Conservation (phyloP, 2,329 filamentous ascomycete species). For the Alternaria longipes region DNA sequence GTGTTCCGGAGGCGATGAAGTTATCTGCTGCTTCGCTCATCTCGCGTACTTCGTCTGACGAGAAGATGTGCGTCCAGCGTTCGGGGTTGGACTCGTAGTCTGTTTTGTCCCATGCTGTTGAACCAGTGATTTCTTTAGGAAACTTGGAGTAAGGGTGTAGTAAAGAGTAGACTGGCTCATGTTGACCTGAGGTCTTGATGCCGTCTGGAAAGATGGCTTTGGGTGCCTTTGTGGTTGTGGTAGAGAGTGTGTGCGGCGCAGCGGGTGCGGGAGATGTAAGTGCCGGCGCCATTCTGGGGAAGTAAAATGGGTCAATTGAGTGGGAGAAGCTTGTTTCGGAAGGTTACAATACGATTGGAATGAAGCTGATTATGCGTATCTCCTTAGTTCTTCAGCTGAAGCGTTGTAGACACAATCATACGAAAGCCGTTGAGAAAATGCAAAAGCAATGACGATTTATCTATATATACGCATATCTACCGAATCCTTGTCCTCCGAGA, state of each 20-base stretch:
- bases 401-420: background rate
- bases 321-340: background rate
- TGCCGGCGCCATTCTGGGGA: constrained; percentile 51
- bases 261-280: constrained; percentile 50
- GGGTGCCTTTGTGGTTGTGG: constrained; percentile 48
- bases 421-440: background rate
- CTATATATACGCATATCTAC: background rate
- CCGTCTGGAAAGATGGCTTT: constrained; percentile 69
- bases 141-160: constrained; percentile 75
- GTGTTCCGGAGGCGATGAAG: constrained; percentile 71
- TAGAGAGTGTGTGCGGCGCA: constrained; percentile 50
- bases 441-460: background rate
- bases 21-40: constrained; percentile 72
- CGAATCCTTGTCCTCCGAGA: constrained; percentile 19
- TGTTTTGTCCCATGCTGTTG: constrained; percentile 75
- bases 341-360: too few species aligned
- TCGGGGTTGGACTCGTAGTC: constrained; percentile 71
- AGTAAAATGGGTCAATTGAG: background rate
- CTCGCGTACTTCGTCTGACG: constrained; percentile 71
- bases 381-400: background rate
- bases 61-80: constrained; percentile 77
- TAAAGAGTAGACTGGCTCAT: constrained; percentile 71
- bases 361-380: background rate
- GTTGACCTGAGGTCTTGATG: constrained; percentile 75
- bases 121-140: constrained; percentile 74